Percentiles rank a stretch among this genome's conserved stretches.
Conservation (phyloP, 768 basidiomycete genomes). For the Collybia sordida region DNA sequence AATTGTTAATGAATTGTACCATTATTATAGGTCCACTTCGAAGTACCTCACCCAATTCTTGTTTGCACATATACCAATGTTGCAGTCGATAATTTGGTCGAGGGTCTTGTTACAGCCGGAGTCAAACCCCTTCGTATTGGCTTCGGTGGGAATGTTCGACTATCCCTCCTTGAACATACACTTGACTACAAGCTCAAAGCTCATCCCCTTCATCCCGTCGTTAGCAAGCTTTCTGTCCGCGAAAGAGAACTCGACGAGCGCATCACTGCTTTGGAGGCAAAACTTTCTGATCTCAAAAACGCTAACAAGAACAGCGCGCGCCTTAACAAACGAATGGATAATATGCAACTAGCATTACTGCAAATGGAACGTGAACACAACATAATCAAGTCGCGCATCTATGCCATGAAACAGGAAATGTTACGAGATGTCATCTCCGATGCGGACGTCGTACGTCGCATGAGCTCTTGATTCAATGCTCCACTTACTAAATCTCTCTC, state of each 20-base stretch:
- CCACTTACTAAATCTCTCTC: background rate
- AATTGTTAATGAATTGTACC: background rate
- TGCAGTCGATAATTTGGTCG: conserved; percentile 88
- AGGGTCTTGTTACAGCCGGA: conserved; percentile 60
- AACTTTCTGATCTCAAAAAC: conserved; percentile 14
- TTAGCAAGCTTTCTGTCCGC: conserved; percentile 40
- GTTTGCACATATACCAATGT: conserved; percentile 95
- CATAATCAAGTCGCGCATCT: conserved; percentile 41
- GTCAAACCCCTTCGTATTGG: conserved; percentile 81
- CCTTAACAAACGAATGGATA: conserved; percentile 21
- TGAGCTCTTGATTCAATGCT: conserved; percentile 4
- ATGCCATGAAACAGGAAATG: conserved; percentile 61
- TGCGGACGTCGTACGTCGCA: conserved; percentile 68
- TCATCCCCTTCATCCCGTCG: conserved; percentile 54
- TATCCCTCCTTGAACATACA: conserved; percentile 54
- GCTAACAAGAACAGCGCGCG: conserved; percentile 16
- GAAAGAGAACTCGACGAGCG: conserved; percentile 29
- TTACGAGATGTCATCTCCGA: conserved; percentile 57
- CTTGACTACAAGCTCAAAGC: conserved; percentile 61
- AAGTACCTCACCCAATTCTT: conserved; percentile 79
- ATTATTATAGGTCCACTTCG: conserved; percentile 61
- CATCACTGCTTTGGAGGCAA: conserved; percentile 20
- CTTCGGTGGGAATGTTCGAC: conserved; percentile 55
- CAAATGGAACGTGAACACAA: conserved; percentile 23
- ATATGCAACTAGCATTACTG: conserved; percentile 31